These are phyloP conservation scores for Tripterygium wilfordii DNA, from an alignment of 177 flowering plant species.

Conservation along the genomic window DNA sequence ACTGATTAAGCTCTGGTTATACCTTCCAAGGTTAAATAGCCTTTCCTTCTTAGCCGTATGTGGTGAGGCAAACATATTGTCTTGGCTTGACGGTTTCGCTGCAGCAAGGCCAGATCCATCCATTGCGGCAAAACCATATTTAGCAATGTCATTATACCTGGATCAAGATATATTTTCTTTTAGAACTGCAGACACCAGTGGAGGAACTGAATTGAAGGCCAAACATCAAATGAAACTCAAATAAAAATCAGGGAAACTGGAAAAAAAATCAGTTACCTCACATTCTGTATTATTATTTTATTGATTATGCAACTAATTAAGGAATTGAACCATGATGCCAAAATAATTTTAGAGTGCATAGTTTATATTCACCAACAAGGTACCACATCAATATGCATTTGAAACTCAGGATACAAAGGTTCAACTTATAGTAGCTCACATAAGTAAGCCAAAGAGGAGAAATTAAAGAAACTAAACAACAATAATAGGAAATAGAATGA, in stretches of 20 bases:
- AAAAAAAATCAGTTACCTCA: too few relatives aligned
- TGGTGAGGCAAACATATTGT: slow-evolving; percentile 21
- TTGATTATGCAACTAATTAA: too few relatives aligned
- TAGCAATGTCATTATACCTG: slow-evolving; percentile 97
- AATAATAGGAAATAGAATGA: slow-evolving; percentile 2
- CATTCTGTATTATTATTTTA: too few relatives aligned
- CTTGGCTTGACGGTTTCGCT: slow-evolving; percentile 27
- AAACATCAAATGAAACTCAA: neutral
- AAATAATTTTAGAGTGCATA: too few relatives aligned
- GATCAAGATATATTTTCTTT: neutral
- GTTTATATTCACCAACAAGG: too few relatives aligned
- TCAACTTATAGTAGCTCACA: too few relatives aligned
- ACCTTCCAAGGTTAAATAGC: slow-evolving; percentile 76
- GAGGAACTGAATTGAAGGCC: too few relatives aligned
- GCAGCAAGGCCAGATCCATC: slow-evolving; percentile 23
- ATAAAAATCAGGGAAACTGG: neutral
- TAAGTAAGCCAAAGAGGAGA: neutral
- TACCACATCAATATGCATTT: too few relatives aligned
- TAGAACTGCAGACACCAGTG: neutral
- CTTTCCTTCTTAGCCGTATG: slow-evolving; percentile 27
- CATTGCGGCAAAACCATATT: slow-evolving; percentile 64
- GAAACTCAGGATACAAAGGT: too few relatives aligned
- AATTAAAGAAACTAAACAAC: neutral
- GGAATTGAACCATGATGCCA: too few relatives aligned
- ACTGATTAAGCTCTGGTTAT: slow-evolving; percentile 12